Percentiles rank a stretch among this genome's conserved stretches.
Conservation (phyloP, 768 basidiomycete species). For the Polyporus arcularius region DNA sequence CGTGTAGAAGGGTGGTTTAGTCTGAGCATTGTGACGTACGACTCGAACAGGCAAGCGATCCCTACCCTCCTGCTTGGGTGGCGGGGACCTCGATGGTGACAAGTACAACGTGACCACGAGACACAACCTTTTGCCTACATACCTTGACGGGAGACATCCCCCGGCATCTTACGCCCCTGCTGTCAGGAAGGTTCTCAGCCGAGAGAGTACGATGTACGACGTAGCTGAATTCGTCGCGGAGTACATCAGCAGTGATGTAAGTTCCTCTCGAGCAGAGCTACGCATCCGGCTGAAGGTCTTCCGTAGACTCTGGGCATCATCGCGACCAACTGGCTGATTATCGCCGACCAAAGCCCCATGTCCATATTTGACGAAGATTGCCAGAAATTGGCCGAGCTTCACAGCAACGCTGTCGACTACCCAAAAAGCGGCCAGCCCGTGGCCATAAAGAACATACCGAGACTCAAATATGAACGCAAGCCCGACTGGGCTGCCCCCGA, state of each 20-base stretch:
- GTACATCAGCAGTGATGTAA: slow-evolving; percentile 65
- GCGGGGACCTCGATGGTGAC: slow-evolving; percentile 65
- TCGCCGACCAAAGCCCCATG: slow-evolving; percentile 53
- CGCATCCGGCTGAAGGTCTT: slow-evolving; percentile 46
- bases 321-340: slow-evolving; percentile 62
- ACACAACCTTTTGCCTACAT: slow-evolving; percentile 26
- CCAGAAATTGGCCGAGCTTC: slow-evolving; percentile 51
- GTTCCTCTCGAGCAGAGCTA: slow-evolving; percentile 44
- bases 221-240: slow-evolving; percentile 72
- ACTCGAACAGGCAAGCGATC: slow-evolving; percentile 52
- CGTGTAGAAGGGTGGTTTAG: background rate
- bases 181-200: slow-evolving; percentile 42
- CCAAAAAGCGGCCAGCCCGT: slow-evolving; percentile 51
- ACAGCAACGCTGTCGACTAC: slow-evolving; percentile 69
- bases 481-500: slow-evolving; percentile 75
- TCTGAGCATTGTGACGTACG: slow-evolving; percentile 19
- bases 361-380: slow-evolving; percentile 56
- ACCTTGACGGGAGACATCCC: slow-evolving; percentile 4
- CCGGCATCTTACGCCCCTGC: slow-evolving; percentile 57
- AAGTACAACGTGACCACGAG: slow-evolving; percentile 27
- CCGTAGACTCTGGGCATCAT: slow-evolving; percentile 60
- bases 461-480: slow-evolving; percentile 32
- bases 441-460: slow-evolving; percentile 40
- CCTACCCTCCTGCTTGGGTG: slow-evolving; percentile 62
- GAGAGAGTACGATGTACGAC: slow-evolving; percentile 58